Evolutionary conservation across 345 rosid species (phyloP).

Genomic region (Populus alba): DNA sequence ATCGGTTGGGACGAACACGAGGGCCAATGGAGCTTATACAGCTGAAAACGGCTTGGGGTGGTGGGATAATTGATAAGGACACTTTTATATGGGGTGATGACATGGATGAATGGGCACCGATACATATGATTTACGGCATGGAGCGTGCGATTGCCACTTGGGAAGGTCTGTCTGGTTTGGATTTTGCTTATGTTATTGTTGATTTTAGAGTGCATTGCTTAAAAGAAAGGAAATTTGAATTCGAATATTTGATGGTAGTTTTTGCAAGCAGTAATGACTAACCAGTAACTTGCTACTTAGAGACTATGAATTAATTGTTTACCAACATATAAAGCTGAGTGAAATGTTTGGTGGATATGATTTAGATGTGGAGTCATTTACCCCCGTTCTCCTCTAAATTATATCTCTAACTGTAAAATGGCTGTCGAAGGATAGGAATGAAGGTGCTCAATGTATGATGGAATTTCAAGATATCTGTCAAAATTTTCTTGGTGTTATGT

Average conservation of each 20-base stretch:
- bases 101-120: slow-evolving; percentile 97
- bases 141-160: slow-evolving; percentile 92
- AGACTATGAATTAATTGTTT: no score
- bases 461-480: neutral
- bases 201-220: neutral
- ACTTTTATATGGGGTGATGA: slow-evolving; percentile 95
- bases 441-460: neutral
- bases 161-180: slow-evolving; percentile 60
- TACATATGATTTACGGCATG: slow-evolving; percentile 89
- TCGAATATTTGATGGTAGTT: neutral
- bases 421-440: no score
- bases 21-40: slow-evolving; percentile 87
- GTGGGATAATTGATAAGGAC: slow-evolving; percentile 77
- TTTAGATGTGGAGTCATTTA: no score
- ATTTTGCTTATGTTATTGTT: neutral
- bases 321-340: no score
- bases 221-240: neutral
- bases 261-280: neutral
- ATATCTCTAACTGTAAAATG: no score
- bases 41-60: slow-evolving; percentile 91
- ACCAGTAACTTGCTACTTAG: no score
- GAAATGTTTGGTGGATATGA: no score
- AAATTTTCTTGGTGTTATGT: neutral
- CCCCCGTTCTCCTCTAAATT: no score
- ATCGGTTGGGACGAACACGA: slow-evolving; percentile 82